A percentile compares a stretch with the other conserved stretches of the same genome.
Conservation (phyloP, 768 basidiomycete species). For the Boletus pseudo-olivaceus region DNA sequence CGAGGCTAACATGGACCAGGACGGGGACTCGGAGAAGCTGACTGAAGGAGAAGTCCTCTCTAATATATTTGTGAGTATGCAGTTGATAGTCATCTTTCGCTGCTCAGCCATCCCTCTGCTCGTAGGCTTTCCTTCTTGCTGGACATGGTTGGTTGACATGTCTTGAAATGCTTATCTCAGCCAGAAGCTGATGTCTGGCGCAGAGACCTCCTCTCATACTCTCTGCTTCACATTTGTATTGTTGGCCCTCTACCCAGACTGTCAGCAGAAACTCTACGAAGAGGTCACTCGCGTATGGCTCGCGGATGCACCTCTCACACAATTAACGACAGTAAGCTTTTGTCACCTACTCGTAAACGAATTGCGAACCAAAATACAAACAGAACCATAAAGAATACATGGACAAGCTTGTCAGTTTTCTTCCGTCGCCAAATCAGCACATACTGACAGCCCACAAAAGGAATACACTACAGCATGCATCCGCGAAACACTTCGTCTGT, state of each 20-base stretch:
- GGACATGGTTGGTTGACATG: slow-evolving; percentile 40
- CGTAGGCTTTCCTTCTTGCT: slow-evolving; percentile 45
- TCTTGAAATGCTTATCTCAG: background rate
- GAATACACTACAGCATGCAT: slow-evolving; percentile 42
- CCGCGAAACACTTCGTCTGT: slow-evolving; percentile 45
- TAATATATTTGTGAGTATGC: slow-evolving; percentile 42
- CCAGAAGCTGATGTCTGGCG: slow-evolving; percentile 3
- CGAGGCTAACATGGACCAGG: slow-evolving; percentile 43
- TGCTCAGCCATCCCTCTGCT: background rate
- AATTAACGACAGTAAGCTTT: slow-evolving; percentile 28
- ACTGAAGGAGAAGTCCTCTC: slow-evolving; percentile 47
- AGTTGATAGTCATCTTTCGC: background rate
- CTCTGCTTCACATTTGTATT: slow-evolving; percentile 41
- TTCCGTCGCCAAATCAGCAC: background rate
- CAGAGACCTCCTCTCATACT: slow-evolving; percentile 48
- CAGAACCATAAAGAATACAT: slow-evolving; percentile 41
- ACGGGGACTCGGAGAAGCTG: slow-evolving; percentile 29
- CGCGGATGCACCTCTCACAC: slow-evolving; percentile 26
- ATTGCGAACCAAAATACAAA: background rate
- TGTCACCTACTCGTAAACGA: background rate
- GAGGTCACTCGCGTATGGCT: slow-evolving; percentile 43
- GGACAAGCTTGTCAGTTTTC: slow-evolving; percentile 32
- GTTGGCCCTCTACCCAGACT: slow-evolving; percentile 49
- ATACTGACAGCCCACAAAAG: slow-evolving; percentile 29
- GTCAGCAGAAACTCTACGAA: slow-evolving; percentile 44